Evolutionary conservation across 164 flowering plant species (phyloP), one percentile per base, ranked within the genome.

Genomic region (Platanus orientalis): DNA sequence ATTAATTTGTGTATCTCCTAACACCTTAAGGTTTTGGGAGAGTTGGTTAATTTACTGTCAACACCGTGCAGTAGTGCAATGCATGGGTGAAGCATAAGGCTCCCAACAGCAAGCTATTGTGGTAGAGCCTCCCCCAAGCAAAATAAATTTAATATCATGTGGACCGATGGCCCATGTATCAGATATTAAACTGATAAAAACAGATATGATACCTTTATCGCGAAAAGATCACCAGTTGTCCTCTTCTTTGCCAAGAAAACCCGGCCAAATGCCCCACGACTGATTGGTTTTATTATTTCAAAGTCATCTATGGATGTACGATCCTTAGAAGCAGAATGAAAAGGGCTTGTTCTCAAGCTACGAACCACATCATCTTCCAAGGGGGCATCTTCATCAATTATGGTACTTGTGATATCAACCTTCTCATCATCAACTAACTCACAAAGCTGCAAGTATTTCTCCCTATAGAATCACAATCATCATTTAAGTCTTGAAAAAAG

Each of bases 241-340:
- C 97, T 83, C 75, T 95, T 95, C 73, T 88, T 95, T 53, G 99
- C 97, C 72, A 95, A 75, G 73, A 92, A 95, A 60, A 95, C 97
- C 56, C 97, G 84, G 24, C 99, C 99, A 84, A 92, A 95, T 47
- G 99, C 97, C 42, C 99, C 99, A 69, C 99, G 94, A 69, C 99
- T 95, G 12, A 95, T 95, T 54, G 99, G 99, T 71, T 90, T 95
- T 61, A 95, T 95, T 64, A 95, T 95, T 76, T 89, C 98, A 83
- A 95, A 95, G 78, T 92, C 96, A 76, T 95, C 99, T 57, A 95
- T 95, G 10, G 99, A 85, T n/a, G 99, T 95, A 20, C 99, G 90
- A 58, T 95, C 99, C 77, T 81, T 92, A 26, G 86, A 68, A 53
- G n/a, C n/a, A n/a, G 89, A 59, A 75, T 92, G 92, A 45, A 82